Base-by-base conservation (phyloP, 2,329 filamentous ascomycete species). In the Xylariaceae sp. region DNA sequence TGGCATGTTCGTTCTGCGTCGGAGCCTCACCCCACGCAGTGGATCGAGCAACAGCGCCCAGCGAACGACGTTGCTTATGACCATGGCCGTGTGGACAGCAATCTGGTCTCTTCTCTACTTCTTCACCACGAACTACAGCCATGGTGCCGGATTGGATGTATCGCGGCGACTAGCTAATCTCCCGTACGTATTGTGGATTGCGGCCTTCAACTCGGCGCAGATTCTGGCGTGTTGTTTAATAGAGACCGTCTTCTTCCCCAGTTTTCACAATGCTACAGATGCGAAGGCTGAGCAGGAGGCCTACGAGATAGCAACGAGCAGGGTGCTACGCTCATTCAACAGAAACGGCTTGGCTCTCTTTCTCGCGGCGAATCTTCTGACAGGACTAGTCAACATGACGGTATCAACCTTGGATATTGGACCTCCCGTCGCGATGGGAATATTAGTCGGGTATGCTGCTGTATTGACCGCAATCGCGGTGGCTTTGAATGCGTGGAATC, bases 81-180 rank as follows among this genome's bases (percentile, higher is more conserved):
- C 79, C 18, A 81, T 96, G 66, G 78, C 78, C 1, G 75, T 81
- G 0, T 90, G 89, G 81, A 84, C 86, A 2, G 70, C 77, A 1
- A 73, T 87, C 47, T 97, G 92, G 91, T 81, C 79, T 2, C 74
- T 77, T 0, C 77, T 96, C 12, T 96, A 92, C 74, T 77, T 83
- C 48, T 65, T 91, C 21, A 82, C 85, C 32, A 91, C 89, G 1
- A 83, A 81, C 65, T 88, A 88, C 68, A 76, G 74, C 10, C 88
- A 89, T 62, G 92, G 91, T 5, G 80, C 91, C 32, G 86, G 86
- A 6, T 79, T 96, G 23, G 81, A 81, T 14, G 91, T 97, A 7
- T 98, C 95, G 5, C 88, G 95, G 19, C 88, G 95, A 0, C 79
- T 98, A 54, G 95, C 93, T 7, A 99, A 99, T 68, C 81, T 97